A percentile compares a stretch with the other conserved stretches of the same genome.
Evolutionary conservation across 1,139 yeast species (phyloP).

Genomic region (Yamadazyma triangularis): DNA sequence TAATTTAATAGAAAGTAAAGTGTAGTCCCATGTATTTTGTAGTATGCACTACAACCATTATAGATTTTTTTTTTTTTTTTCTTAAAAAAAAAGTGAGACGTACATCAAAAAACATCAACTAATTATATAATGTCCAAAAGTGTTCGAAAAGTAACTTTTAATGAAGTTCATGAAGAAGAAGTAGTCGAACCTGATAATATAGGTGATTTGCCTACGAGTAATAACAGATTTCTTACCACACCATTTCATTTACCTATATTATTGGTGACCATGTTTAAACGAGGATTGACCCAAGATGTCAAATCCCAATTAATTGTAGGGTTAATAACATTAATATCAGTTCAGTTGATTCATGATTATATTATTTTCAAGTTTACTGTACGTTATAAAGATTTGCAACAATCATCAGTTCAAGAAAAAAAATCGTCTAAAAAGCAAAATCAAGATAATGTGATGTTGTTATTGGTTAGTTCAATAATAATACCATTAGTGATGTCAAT

Average conservation of each 20-base stretch:
- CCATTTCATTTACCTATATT: constrained; percentile 50
- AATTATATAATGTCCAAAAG: too few species aligned
- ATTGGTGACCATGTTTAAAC: constrained; percentile 32
- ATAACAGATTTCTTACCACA: constrained; percentile 3
- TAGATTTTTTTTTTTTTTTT: too few species aligned
- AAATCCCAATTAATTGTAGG: constrained; percentile 24
- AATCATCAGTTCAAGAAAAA: constrained; percentile 9
- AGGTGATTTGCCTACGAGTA: constrained; percentile 7
- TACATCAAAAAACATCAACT: too few species aligned
- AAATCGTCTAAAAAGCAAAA: constrained; percentile 16
- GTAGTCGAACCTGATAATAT: constrained; percentile 3
- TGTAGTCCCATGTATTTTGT: too few species aligned
- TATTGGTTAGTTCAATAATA: constrained; percentile 33
- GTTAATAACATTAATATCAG: constrained; percentile 18
- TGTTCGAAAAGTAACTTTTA: constrained; percentile 14
- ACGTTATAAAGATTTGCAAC: background rate
- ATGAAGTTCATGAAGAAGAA: constrained; percentile 9
- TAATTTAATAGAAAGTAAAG: too few species aligned
- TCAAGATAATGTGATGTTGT: constrained; percentile 27
- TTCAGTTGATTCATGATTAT: constrained; percentile 27
- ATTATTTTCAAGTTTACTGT: constrained; percentile 8
- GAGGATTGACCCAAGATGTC: constrained; percentile 31
- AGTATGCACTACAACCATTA: too few species aligned
- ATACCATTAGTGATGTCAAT: constrained; percentile 43
- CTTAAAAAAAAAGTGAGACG: too few species aligned